These are phyloP conservation scores for Polygonum aviculare DNA, from an alignment of 148 eudicot genomes.

Conservation along the genomic window DNA sequence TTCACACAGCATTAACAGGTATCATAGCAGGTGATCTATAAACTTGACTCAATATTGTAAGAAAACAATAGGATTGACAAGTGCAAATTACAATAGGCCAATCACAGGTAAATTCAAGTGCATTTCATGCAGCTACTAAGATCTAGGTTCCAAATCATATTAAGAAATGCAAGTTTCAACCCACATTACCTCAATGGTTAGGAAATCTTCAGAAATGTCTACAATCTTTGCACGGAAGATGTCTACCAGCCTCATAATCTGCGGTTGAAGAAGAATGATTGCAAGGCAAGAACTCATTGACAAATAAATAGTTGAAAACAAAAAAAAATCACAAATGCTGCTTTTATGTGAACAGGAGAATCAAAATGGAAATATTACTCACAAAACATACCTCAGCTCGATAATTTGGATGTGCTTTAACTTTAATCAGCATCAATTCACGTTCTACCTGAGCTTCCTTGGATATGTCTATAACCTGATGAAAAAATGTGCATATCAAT, in stretches of 20 bases:
- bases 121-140: not conserved
- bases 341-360: not conserved
- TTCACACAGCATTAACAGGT: not conserved
- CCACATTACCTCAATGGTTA: slow-evolving; percentile 52
- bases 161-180: not conserved
- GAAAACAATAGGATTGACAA: not conserved
- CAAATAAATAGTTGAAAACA: not conserved
- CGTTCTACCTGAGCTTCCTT: slow-evolving; percentile 65
- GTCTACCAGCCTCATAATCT: slow-evolving; percentile 67
- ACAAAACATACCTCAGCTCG: slow-evolving; percentile 43
- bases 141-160: not conserved
- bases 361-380: not conserved
- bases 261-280: slow-evolving; percentile 12
- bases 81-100: not conserved
- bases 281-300: not conserved
- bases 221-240: slow-evolving; percentile 61
- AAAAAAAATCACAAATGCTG: not conserved
- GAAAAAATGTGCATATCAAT: not conserved
- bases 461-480: slow-evolving; percentile 57
- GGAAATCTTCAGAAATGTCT: slow-evolving; percentile 45
- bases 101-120: not conserved
- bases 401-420: slow-evolving; percentile 34
- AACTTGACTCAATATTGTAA: not conserved
- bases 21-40: not conserved
- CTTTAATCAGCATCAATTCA: slow-evolving; percentile 59